Evolutionary conservation across 129 eudicot species (phyloP).

Genomic region (Daucus carota): DNA sequence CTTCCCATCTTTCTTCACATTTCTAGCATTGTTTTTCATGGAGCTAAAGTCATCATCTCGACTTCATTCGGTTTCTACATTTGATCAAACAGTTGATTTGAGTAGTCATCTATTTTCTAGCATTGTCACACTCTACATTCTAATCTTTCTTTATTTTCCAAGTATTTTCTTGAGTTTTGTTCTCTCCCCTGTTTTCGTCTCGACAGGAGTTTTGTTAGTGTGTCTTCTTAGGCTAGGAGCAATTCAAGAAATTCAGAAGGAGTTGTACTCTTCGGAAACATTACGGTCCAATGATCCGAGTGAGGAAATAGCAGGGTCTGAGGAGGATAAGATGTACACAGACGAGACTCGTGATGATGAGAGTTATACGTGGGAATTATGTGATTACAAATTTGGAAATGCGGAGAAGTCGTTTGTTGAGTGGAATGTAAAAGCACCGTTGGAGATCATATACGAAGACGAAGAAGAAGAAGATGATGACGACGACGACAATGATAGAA

Average conservation of each 20-base stretch:
- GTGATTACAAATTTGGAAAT: constrained; percentile 11
- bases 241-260: constrained; percentile 23
- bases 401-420: constrained; percentile 33
- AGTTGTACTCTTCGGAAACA: not conserved
- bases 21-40: constrained; percentile 7
- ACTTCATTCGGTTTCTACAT: constrained; percentile 2
- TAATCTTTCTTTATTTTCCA: constrained; percentile 56
- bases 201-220: constrained; percentile 46
- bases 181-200: constrained; percentile 50
- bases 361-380: not conserved
- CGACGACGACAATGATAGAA: constrained; percentile 4
- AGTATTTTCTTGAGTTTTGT: constrained; percentile 26
- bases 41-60: constrained; percentile 15
- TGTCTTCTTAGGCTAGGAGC: constrained; percentile 60
- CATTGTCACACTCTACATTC: constrained; percentile 47
- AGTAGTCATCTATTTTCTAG: constrained; percentile 45
- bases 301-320: not conserved
- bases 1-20: not conserved
- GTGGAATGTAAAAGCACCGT: constrained; percentile 79
- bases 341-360: not conserved
- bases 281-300: not conserved
- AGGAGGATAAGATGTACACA: not conserved
- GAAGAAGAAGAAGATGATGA: constrained; percentile 55
- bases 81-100: constrained; percentile 17
- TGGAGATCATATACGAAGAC: constrained; percentile 82